Percentiles rank a stretch among this genome's conserved stretches.
phyloP scores from a whole-genome alignment of 495 filamentous ascomycete genomes.

The Aspergillus bertholletiae region DNA sequence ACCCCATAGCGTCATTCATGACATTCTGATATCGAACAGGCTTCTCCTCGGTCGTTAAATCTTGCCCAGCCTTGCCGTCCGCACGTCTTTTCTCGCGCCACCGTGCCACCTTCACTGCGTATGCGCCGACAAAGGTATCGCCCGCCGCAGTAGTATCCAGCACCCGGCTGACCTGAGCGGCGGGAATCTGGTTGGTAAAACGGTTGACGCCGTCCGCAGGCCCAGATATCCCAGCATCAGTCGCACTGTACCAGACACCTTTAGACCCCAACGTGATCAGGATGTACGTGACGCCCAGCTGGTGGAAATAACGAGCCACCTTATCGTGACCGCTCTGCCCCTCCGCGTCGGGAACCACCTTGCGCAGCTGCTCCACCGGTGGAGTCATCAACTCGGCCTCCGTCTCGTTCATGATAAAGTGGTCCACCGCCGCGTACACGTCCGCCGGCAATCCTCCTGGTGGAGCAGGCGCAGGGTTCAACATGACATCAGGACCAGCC shows the following conservation, averaged over 20 bases:
- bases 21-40: constrained; percentile 41
- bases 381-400: constrained; percentile 72
- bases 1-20: constrained; percentile 57
- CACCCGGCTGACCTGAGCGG: constrained; percentile 61
- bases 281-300: constrained; percentile 67
- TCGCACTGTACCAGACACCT: constrained; percentile 61
- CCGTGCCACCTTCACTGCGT: constrained; percentile 63
- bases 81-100: constrained; percentile 36
- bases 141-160: constrained; percentile 94
- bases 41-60: constrained; percentile 39
- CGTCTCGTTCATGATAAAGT: constrained; percentile 87
- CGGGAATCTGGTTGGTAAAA: constrained; percentile 42
- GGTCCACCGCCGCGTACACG: constrained; percentile 66
- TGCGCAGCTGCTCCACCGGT: constrained; percentile 30
- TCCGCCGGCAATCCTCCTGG: constrained; percentile 57
- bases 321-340: constrained; percentile 46
- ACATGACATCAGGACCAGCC: constrained; percentile 52
- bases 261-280: constrained; percentile 80
- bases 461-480: constrained; percentile 85
- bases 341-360: constrained; percentile 33
- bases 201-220: constrained; percentile 28
- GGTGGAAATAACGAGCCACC: constrained; percentile 57
- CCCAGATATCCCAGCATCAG: constrained; percentile 28
- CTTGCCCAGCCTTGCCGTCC: constrained; percentile 31
- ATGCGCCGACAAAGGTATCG: constrained; percentile 89